Conservation (phyloP, 1,284 basidiomycete species). For the Boletus smithii region DNA sequence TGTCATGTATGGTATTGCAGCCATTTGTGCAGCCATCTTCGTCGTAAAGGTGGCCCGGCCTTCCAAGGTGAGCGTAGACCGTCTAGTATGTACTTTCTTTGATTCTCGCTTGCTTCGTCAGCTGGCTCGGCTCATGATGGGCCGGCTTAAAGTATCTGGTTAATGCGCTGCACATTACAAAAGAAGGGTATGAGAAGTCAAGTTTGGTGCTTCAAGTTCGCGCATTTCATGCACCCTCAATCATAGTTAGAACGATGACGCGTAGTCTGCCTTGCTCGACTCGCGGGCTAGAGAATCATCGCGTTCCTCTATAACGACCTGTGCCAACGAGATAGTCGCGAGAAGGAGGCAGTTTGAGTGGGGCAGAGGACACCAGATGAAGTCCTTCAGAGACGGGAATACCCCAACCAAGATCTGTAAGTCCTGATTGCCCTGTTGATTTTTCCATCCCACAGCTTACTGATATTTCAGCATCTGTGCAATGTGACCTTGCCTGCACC, state of each 20-base stretch:
- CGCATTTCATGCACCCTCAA: not conserved
- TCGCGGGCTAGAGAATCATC: not conserved
- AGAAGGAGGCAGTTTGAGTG: too few species aligned
- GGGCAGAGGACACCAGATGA: too few species aligned
- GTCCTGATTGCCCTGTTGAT: not conserved
- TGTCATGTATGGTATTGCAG: not conserved
- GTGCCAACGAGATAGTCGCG: too few species aligned
- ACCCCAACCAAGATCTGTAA: not conserved
- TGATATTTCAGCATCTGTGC: not conserved
- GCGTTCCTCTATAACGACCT: too few species aligned
- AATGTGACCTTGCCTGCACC: not conserved
- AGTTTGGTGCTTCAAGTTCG: not conserved
- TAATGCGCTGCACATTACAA: conserved; percentile 4
- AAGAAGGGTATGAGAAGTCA: conserved; percentile 15
- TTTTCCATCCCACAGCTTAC: not conserved
- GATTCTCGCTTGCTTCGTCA: too few species aligned
- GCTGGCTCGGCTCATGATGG: conserved; percentile 7
- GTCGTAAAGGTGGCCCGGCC: not conserved
- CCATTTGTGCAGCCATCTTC: not conserved
- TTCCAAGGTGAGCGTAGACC: conserved; percentile 4
- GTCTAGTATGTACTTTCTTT: too few species aligned
- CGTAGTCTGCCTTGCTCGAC: not conserved
- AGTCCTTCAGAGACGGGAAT: not conserved
- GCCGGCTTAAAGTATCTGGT: not conserved
- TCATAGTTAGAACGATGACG: not conserved